Evolutionary conservation across 139 green algal species (phyloP), one percentile per base, ranked within the genome.

Genomic region (Coelastrella sp.): DNA sequence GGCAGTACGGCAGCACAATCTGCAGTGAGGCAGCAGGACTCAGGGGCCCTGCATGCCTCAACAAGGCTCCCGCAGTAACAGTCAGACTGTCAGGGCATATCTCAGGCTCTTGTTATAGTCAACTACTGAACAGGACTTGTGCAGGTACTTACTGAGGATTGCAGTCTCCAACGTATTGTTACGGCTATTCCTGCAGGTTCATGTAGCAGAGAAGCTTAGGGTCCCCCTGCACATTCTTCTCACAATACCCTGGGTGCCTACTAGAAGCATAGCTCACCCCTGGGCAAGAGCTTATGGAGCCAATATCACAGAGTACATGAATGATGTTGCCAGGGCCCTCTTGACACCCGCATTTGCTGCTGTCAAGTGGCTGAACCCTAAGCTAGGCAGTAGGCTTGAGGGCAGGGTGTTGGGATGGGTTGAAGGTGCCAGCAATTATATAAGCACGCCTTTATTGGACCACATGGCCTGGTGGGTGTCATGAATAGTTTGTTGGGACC

Each of bases 211-310:
- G 41, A 75, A 74, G 60, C 78, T 84, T 4, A 23, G 45, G 2
- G 78, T 84, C 1, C 78, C 78, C 8, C 60, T 84, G 4, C 78
- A 84, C 32, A 19, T 84, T 19, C 9, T 84, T 4, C 30, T 53
- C 25, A 84, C 78, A 23, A 84, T 84, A 19, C 78, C 78, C 30
- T 84, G 78, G 78, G 21, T 84, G 41, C 78, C 78, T 7, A 84
- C 59, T 9, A 74, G 19, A 13, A 34, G 23, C 17, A 64, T 84
- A 17, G 35, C 78, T 6, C 78, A 84, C 60, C 78, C 78, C 17
- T 84, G 78, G 78, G 78, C 78, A 11, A 64, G 78, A 7, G 78
- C 78, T 8, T 84, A 35, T 37, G 78, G 38, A 4, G 30, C 27
- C 7, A 84, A 84, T 43, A 76, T 84, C 17, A 27, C 60, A 27